These are phyloP conservation scores for Heritiera fomes DNA, from an alignment of 345 rosid species.

Conservation along the genomic window DNA sequence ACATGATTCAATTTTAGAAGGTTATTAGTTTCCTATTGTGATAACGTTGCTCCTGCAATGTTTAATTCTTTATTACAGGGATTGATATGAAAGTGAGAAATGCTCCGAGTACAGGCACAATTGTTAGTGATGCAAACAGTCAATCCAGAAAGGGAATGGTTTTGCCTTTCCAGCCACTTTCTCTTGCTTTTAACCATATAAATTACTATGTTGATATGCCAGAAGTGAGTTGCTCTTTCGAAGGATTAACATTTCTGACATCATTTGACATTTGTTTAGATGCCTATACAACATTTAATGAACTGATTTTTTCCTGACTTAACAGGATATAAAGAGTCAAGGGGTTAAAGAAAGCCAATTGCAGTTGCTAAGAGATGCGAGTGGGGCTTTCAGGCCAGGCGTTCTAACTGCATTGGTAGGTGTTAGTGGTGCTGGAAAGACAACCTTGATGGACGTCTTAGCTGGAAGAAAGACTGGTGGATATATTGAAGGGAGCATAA, in stretches of 20 bases:
- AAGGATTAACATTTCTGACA: not conserved
- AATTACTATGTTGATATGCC: slow-evolving; percentile 82
- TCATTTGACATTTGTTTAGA: not conserved
- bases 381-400: slow-evolving; percentile 84
- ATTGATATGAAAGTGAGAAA: not conserved
- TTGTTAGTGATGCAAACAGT: not conserved
- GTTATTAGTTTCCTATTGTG: not conserved
- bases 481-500: slow-evolving; percentile 62
- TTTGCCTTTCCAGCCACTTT: slow-evolving; percentile 71
- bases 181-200: slow-evolving; percentile 63
- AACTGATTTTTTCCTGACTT: not conserved
- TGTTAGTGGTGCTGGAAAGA: slow-evolving; percentile 85
- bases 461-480: slow-evolving; percentile 78
- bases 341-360: slow-evolving; percentile 57
- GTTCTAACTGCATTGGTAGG: slow-evolving; percentile 75
- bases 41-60: not conserved
- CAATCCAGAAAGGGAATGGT: slow-evolving; percentile 54
- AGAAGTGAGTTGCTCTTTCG: slow-evolving; percentile 39
- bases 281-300: not conserved
- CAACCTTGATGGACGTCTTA: slow-evolving; percentile 78
- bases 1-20: not conserved
- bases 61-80: not conserved
- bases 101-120: not conserved
- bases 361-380: slow-evolving; percentile 56
- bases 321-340: slow-evolving; percentile 68